These are phyloP conservation scores for Corynespora cassiicola DNA, from an alignment of 2,329 filamentous ascomycete genomes.

Conservation along the genomic window DNA sequence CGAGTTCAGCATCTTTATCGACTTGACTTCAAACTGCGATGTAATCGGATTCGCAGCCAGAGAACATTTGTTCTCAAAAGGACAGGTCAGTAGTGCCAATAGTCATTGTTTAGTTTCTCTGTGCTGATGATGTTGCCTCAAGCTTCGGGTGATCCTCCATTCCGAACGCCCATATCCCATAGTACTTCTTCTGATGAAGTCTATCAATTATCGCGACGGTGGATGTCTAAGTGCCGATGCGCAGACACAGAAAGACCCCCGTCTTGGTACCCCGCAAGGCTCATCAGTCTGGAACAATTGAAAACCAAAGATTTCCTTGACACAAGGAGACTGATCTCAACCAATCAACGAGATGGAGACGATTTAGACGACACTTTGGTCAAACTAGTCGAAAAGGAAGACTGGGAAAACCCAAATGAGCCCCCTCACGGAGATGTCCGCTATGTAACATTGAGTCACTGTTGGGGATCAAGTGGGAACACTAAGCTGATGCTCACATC, in stretches of 20 bases:
- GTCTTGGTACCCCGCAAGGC: slow-evolving; percentile 12
- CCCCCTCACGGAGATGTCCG: not conserved
- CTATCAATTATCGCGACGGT: slow-evolving; percentile 10
- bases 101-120: no score
- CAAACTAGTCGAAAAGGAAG: slow-evolving; percentile 7
- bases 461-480: slow-evolving; percentile 12
- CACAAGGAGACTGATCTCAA: slow-evolving; percentile 1
- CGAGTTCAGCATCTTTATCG: slow-evolving; percentile 4
- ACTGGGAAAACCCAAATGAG: not conserved
- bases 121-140: no score
- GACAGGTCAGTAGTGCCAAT: not conserved
- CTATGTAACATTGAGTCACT: slow-evolving; percentile 18
- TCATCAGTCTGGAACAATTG: slow-evolving; percentile 8
- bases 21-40: slow-evolving; percentile 6
- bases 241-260: slow-evolving; percentile 7
- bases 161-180: not conserved
- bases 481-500: slow-evolving; percentile 5
- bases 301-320: slow-evolving; percentile 1
- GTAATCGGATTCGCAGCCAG: not conserved
- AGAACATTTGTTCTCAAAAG: slow-evolving; percentile 2
- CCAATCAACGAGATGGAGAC: not conserved
- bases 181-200: slow-evolving; percentile 5
- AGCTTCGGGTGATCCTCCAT: not conserved
- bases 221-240: slow-evolving; percentile 18
- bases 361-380: slow-evolving; percentile 2